These are phyloP conservation scores for Medicago arabica DNA, from an alignment of 306 rosid genomes.

Conservation along the genomic window DNA sequence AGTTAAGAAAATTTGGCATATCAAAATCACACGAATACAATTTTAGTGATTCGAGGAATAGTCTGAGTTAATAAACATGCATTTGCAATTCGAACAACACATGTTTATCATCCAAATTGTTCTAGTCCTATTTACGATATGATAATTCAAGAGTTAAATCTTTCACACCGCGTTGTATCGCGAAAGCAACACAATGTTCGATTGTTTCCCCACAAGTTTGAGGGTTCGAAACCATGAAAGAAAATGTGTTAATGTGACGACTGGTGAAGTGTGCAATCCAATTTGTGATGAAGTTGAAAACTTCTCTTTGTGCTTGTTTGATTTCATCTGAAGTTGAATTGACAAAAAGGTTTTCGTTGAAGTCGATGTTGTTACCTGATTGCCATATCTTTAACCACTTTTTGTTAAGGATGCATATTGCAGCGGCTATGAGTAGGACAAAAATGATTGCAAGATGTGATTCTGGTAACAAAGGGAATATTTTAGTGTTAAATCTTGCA, in stretches of 20 bases:
- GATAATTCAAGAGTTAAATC: constrained; percentile 39
- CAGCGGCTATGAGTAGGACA: no score
- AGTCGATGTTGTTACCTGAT: no score
- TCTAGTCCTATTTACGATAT: not conserved
- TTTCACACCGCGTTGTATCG: not conserved
- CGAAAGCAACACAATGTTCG: not conserved
- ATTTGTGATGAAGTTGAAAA: not conserved
- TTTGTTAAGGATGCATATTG: no score
- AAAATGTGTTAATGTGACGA: not conserved
- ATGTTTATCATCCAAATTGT: rapidly evolving
- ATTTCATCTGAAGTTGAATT: not conserved
- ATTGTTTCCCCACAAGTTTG: not conserved
- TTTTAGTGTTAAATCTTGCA: no score
- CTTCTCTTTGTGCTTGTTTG: not conserved
- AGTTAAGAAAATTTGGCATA: not conserved
- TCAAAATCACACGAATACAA: constrained; percentile 36
- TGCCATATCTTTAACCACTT: no score
- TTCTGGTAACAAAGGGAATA: no score
- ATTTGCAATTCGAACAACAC: constrained; percentile 8
- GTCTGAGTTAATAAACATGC: not conserved
- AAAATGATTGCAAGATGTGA: no score
- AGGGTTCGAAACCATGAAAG: constrained; percentile 26
- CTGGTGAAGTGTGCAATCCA: not conserved
- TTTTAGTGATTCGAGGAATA: constrained; percentile 17
- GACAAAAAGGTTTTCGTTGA: not conserved